Percentiles rank a stretch among this genome's conserved stretches.
phyloP scores from a whole-genome alignment of 192 early-diverging fungal species.

The Coemansia sp. region DNA sequence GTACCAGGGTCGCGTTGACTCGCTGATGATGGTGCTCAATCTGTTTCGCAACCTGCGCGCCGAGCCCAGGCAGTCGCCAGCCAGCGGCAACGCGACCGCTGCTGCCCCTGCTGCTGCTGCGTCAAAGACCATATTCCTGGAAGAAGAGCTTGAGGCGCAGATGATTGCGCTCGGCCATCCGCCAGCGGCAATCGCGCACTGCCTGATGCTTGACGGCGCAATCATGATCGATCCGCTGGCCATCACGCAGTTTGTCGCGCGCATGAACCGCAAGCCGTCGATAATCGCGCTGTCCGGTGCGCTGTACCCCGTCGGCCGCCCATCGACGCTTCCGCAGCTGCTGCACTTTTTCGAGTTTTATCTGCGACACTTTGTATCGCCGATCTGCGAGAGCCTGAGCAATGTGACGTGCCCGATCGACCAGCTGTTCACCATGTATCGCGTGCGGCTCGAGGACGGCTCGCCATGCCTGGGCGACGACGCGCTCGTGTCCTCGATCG shows the following conservation, averaged over 20 bases:
- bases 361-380: constrained; percentile 48
- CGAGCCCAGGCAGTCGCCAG: neutral
- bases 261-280: constrained; percentile 31
- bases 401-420: constrained; percentile 33
- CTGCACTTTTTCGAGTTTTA: constrained; percentile 42
- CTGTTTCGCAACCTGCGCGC: constrained; percentile 40
- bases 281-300: constrained; percentile 39
- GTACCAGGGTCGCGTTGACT: constrained; percentile 41
- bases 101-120: neutral
- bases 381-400: constrained; percentile 46
- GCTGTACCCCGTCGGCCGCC: constrained; percentile 41
- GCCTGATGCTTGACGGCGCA: constrained; percentile 36
- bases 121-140: constrained; percentile 39
- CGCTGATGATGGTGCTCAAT: constrained; percentile 52
- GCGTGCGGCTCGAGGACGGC: constrained; percentile 34
- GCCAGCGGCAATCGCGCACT: constrained; percentile 22
- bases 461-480: constrained; percentile 44
- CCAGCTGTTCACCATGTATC: constrained; percentile 52
- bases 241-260: constrained; percentile 47
- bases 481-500: constrained; percentile 37
- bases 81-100: constrained; percentile 14
- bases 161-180: constrained; percentile 35
- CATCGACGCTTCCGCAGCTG: constrained; percentile 33
- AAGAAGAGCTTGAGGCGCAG: constrained; percentile 47
- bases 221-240: constrained; percentile 46